A percentile compares a stretch with the other conserved stretches of the same genome.
Evolutionary conservation across 768 basidiomycete species (phyloP).

Genomic region (Chalciporus pseudorubinellus): DNA sequence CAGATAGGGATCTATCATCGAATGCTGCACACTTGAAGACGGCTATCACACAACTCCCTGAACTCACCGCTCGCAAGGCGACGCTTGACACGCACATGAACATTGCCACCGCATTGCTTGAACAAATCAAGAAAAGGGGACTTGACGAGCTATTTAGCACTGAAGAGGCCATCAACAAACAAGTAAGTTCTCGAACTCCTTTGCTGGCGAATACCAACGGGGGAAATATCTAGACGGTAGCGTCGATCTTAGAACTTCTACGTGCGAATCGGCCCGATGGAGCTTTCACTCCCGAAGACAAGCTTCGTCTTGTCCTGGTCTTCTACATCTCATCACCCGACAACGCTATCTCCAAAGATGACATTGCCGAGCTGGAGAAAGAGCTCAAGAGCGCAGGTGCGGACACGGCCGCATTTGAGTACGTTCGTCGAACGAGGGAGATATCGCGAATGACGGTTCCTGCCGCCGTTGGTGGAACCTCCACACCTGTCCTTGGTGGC

Average conservation of each 20-base stretch:
- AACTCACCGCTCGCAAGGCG: constrained; percentile 93
- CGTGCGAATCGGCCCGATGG: constrained; percentile 67
- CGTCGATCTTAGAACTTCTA: constrained; percentile 83
- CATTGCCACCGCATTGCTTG: constrained; percentile 91
- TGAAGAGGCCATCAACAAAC: constrained; percentile 88
- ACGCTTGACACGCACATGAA: constrained; percentile 99
- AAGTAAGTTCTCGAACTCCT: constrained; percentile 44
- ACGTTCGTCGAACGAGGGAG: constrained; percentile 87
- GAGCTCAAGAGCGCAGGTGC: constrained; percentile 82
- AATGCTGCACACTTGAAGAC: constrained; percentile 95
- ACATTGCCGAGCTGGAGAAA: constrained; percentile 82
- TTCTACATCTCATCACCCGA: constrained; percentile 90
- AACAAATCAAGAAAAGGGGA: constrained; percentile 92
- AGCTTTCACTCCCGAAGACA: constrained; percentile 72
- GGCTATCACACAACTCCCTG: constrained; percentile 94
- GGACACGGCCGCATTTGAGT: constrained; percentile 82
- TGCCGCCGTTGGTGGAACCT: constrained; percentile 52
- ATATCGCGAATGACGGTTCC: constrained; percentile 89
- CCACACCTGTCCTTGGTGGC: constrained; percentile 67
- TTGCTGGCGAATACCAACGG: background rate
- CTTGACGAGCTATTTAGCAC: constrained; percentile 97
- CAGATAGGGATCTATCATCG: constrained; percentile 74
- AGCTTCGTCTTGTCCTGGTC: constrained; percentile 90
- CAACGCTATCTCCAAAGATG: constrained; percentile 80
- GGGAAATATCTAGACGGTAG: constrained; percentile 53